Conservation (phyloP, 805 yeast species). For the Candida boidinii region DNA sequence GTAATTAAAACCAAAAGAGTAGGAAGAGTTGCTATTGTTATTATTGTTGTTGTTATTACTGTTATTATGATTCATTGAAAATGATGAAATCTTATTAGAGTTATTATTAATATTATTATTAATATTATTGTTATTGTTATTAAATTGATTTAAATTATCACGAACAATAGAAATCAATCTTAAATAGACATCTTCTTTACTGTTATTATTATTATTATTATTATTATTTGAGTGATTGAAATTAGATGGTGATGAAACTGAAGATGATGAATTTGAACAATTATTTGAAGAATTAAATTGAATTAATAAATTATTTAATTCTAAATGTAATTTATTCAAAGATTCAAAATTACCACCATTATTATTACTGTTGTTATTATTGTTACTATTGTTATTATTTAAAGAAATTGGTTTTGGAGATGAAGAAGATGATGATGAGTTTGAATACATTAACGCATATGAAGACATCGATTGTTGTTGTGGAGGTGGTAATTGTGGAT, state of each 20-base stretch:
- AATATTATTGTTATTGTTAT: neutral
- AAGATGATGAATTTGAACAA: constrained; percentile 13
- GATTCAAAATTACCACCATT: constrained; percentile 7
- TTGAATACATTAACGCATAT: constrained; percentile 11
- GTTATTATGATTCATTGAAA: neutral
- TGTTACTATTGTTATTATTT: constrained; percentile 5
- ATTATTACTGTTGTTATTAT: constrained; percentile 9
- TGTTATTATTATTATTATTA: too few species aligned
- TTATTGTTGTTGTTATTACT: constrained; percentile 8
- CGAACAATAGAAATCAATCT: constrained; percentile 15
- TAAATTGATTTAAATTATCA: constrained; percentile 8
- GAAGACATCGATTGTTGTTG: constrained; percentile 5
- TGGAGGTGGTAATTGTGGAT: constrained; percentile 4
- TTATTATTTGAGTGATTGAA: too few species aligned
- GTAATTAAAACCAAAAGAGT: neutral
- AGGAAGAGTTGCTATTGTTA: neutral
- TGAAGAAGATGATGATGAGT: constrained; percentile 14
- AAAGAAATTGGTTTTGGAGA: constrained; percentile 10
- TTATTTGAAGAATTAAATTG: constrained; percentile 16
- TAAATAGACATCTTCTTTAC: constrained; percentile 19
- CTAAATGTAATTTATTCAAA: constrained; percentile 13
- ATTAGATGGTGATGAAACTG: too few species aligned
- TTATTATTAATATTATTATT: neutral
- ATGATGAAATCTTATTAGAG: constrained; percentile 1
- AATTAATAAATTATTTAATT: constrained; percentile 19